These are phyloP conservation scores for Plasmodium coatneyi DNA, from an alignment of 169 alveolate genomes.

Conservation along the genomic window DNA sequence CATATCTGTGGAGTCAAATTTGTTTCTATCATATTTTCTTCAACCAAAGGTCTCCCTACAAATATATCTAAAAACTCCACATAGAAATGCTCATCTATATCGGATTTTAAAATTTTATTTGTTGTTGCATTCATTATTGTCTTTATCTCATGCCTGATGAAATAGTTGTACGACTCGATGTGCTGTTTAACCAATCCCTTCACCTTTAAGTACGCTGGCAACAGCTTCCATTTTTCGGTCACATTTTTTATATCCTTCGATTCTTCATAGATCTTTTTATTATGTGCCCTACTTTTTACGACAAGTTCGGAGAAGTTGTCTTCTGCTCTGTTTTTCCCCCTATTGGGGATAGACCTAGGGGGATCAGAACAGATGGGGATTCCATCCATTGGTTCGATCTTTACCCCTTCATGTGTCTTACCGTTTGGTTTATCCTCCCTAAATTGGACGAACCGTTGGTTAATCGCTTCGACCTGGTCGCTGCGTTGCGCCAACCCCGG, in stretches of 20 bases:
- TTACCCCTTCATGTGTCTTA: not conserved
- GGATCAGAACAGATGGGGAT: not conserved
- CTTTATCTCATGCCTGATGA: slow-evolving; percentile 92
- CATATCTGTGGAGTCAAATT: slow-evolving; percentile 96
- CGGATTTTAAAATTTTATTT: slow-evolving; percentile 90
- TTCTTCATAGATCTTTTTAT: slow-evolving; percentile 45
- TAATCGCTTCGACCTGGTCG: not conserved
- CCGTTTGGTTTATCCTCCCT: not conserved
- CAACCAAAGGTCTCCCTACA: slow-evolving; percentile 90
- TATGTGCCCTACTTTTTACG: slow-evolving; percentile 23
- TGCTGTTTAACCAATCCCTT: slow-evolving; percentile 96
- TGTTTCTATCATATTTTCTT: slow-evolving; percentile 88
- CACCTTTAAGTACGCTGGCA: slow-evolving; percentile 93
- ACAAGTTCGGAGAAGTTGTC: slow-evolving; percentile 8
- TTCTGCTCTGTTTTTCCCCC: not conserved
- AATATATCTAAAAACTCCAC: slow-evolving; percentile 90
- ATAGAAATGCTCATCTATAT: slow-evolving; percentile 89
- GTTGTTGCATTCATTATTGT: slow-evolving; percentile 93
- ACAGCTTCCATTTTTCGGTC: slow-evolving; percentile 94
- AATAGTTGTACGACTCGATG: slow-evolving; percentile 94
- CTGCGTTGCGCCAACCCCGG: not conserved
- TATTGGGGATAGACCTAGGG: not conserved
- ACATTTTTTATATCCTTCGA: slow-evolving; percentile 71
- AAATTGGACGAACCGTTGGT: not conserved
- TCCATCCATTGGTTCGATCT: not conserved